phyloP scores from a whole-genome alignment of 148 eudicot genomes.

The Rhododendron kiyosumense region DNA sequence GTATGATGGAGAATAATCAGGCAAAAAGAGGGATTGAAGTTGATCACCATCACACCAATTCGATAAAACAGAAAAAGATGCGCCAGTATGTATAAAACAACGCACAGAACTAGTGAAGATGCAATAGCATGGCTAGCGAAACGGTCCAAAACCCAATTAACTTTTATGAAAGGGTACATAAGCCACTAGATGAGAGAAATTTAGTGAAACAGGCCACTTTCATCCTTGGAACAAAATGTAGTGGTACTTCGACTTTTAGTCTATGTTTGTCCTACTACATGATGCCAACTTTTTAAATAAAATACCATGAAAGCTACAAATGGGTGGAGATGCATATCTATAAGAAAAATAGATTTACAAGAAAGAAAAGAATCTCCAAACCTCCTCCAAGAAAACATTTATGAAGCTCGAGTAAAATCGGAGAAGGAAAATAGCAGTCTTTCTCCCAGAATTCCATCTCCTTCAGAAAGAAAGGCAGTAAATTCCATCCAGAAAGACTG shows the following conservation, averaged over 20 bases:
- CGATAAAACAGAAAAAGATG: not conserved
- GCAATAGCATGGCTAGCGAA: not conserved
- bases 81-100: not conserved
- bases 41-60: not conserved
- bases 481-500: not conserved
- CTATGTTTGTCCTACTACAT: not conserved
- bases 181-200: not conserved
- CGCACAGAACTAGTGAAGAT: not conserved
- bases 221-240: not conserved
- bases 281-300: conserved; percentile 6
- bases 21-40: not conserved
- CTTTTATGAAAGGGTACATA: not conserved
- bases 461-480: conserved; percentile 1
- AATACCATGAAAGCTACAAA: not conserved
- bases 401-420: conserved; percentile 9
- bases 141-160: not conserved
- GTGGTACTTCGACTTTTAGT: conserved; percentile 8
- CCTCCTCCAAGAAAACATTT: conserved; percentile 9
- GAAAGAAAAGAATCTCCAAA: conserved; percentile 18
- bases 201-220: not conserved
- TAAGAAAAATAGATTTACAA: not conserved
- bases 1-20: not conserved
- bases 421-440: not conserved
- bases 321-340: conserved; percentile 1
- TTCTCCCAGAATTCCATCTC: not conserved